Percentiles rank a stretch among this genome's conserved stretches.
Conservation (phyloP, 73 alveolate genomes). For the Paramecium sonneborni region DNA sequence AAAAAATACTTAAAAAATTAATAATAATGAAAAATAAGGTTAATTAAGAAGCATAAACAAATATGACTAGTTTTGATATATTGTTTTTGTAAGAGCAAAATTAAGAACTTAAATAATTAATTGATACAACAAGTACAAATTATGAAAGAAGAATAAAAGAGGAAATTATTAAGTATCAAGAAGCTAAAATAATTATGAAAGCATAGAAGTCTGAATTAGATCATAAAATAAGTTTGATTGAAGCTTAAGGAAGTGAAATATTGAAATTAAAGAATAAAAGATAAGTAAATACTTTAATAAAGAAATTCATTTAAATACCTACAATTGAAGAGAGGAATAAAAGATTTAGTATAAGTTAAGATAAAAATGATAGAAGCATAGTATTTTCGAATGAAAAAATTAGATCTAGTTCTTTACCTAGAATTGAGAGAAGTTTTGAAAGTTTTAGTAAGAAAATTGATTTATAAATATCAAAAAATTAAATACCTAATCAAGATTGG, state of each 20-base stretch:
- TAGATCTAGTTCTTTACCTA: neutral
- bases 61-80: no score
- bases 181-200: slow-evolving; percentile 29
- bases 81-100: neutral
- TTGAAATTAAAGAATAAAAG: neutral
- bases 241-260: neutral
- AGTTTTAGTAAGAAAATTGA: neutral
- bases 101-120: no score
- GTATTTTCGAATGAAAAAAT: slow-evolving; percentile 1
- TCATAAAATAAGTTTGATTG: neutral
- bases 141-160: neutral
- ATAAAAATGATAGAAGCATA: neutral
- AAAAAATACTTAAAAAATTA: no score
- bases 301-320: slow-evolving; percentile 13
- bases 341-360: slow-evolving; percentile 31
- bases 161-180: neutral
- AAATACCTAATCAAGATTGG: neutral
- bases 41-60: no score
- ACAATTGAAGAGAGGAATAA: slow-evolving; percentile 30
- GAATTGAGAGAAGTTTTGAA: slow-evolving; percentile 22
- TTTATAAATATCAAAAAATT: neutral
- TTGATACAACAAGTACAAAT: no score
- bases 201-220: neutral
- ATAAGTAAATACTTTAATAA: neutral
- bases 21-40: no score